phyloP scores from a whole-genome alignment of 164 flowering plant species.

The Vitis cinerea region DNA sequence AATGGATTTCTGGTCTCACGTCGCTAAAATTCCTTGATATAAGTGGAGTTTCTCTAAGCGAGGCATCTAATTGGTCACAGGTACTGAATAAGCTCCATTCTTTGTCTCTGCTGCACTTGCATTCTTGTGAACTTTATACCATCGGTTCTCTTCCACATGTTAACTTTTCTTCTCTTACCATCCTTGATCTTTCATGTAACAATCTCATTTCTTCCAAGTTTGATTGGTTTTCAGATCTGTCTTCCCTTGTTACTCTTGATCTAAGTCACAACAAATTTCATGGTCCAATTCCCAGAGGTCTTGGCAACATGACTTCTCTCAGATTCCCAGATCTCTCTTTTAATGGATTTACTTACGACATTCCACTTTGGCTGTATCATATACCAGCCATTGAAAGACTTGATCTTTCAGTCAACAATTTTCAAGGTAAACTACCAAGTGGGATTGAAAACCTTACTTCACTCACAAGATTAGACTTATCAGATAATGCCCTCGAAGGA shows the following conservation, averaged over 20 bases:
- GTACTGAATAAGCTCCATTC: too few species aligned
- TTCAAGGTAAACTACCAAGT: too few species aligned
- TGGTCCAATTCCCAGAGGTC: background rate
- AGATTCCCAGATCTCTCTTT: too few species aligned
- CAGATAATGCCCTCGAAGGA: background rate
- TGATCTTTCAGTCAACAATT: too few species aligned
- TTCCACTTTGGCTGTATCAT: too few species aligned
- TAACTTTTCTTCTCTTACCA: slow-evolving; percentile 12
- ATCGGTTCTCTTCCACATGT: slow-evolving; percentile 2
- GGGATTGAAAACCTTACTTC: too few species aligned
- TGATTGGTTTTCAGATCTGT: background rate
- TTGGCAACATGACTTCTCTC: background rate
- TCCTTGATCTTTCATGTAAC: slow-evolving; percentile 8
- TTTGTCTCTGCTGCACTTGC: too few species aligned
- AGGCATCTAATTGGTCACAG: too few species aligned
- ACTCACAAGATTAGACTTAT: too few species aligned
- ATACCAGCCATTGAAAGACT: too few species aligned
- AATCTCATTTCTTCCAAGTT: slow-evolving; percentile 5
- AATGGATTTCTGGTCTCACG: slow-evolving; percentile 16
- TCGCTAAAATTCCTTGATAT: slow-evolving; percentile 7
- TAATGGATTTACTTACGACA: too few species aligned
- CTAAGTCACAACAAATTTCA: background rate
- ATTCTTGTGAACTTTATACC: background rate
- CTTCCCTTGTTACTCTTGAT: too few species aligned
- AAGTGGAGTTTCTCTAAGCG: background rate